Evolutionary conservation across 2,329 filamentous ascomycete genomes (phyloP).

Genomic region (Epichloe aotearoae): DNA sequence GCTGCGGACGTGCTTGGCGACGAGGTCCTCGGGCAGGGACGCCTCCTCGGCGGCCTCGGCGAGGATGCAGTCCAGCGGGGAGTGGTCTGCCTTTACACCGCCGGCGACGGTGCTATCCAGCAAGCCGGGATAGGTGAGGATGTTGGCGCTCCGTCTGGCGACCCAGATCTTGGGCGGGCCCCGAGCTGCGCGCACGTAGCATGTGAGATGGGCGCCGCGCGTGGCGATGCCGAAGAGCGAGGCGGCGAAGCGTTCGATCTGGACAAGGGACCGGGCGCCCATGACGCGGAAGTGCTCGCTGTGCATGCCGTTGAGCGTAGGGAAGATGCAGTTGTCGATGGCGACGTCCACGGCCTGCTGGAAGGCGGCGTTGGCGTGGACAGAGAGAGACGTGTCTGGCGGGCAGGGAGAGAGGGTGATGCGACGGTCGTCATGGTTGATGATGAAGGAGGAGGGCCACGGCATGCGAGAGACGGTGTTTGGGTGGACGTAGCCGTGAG

Average conservation of each 20-base stretch:
- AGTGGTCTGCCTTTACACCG: slow-evolving; percentile 55
- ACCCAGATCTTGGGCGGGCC: slow-evolving; percentile 55
- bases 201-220: slow-evolving; percentile 54
- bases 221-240: slow-evolving; percentile 54
- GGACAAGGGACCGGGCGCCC: slow-evolving; percentile 22
- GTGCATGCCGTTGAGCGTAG: slow-evolving; percentile 23
- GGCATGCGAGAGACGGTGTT: slow-evolving; percentile 32
- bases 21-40: slow-evolving; percentile 18
- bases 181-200: slow-evolving; percentile 30
- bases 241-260: slow-evolving; percentile 48
- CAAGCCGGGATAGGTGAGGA: slow-evolving; percentile 62
- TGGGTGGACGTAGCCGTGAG: slow-evolving; percentile 37
- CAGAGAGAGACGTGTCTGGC: slow-evolving; percentile 11
- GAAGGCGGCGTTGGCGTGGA: slow-evolving; percentile 25
- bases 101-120: slow-evolving; percentile 73
- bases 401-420: slow-evolving; percentile 20
- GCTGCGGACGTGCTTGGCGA: slow-evolving; percentile 12
- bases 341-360: slow-evolving; percentile 26
- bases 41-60: slow-evolving; percentile 66
- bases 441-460: slow-evolving; percentile 27
- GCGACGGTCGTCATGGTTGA: slow-evolving; percentile 19
- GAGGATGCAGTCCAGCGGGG: slow-evolving; percentile 53
- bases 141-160: slow-evolving; percentile 48
- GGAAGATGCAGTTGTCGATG: slow-evolving; percentile 23
- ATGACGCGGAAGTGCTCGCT: slow-evolving; percentile 30